phyloP scores from a whole-genome alignment of 2,329 filamentous ascomycete species.

The Didymosphaeria variabile region DNA sequence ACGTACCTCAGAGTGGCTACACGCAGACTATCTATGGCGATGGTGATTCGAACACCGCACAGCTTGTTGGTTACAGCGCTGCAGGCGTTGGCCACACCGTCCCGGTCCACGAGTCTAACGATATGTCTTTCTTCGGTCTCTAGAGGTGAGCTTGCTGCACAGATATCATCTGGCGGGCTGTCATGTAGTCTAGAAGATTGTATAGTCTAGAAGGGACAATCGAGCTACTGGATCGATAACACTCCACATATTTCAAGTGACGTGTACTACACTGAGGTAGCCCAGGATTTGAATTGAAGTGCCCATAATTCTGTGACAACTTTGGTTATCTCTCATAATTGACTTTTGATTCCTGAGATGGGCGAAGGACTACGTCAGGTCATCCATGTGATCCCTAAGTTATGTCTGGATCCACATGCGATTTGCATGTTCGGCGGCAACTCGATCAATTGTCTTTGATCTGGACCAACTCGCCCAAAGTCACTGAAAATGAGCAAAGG shows the following conservation, averaged over 20 bases:
- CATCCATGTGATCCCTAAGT: neutral
- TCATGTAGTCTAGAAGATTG: neutral
- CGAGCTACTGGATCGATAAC: neutral
- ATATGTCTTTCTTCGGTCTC: constrained; percentile 30
- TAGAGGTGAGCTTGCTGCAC: neutral
- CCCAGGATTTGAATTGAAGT: neutral
- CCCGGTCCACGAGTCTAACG: constrained; percentile 26
- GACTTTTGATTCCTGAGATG: neutral
- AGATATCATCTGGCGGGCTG: neutral
- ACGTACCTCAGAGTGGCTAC: constrained; percentile 35
- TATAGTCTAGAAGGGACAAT: neutral
- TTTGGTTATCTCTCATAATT: neutral
- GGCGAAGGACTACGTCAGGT: too few species aligned
- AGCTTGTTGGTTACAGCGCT: constrained; percentile 35
- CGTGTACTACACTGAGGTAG: neutral
- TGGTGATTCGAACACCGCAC: constrained; percentile 28
- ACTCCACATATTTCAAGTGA: neutral
- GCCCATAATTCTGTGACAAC: neutral
- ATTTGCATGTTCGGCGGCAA: neutral
- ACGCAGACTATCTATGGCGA: constrained; percentile 40
- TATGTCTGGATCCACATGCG: neutral
- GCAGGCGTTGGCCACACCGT: constrained; percentile 39
- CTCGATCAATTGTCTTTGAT: neutral
- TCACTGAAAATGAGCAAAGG: too few species aligned
- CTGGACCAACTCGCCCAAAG: too few species aligned